Base-by-base conservation (phyloP, 345 rosid species). In the Xanthoceras sorbifolium region DNA sequence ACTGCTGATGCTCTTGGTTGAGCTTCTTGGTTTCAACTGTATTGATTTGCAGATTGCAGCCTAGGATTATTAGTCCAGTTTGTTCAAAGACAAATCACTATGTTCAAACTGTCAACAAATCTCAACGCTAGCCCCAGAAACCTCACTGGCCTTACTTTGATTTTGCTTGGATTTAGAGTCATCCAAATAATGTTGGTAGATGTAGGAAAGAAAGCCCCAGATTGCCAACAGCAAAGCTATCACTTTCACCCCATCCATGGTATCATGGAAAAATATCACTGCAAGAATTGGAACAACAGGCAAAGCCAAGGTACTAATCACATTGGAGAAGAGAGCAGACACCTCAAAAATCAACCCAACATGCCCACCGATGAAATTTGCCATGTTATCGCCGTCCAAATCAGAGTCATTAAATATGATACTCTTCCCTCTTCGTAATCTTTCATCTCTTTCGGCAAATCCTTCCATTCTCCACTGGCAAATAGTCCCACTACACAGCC, bases 191-290 rank as follows among this genome's bases (percentile, higher is more conserved):
- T 87, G 86, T 75, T 86, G 93, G 73, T 86, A 86, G 10, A 78
- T 42, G 74, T 88, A 90, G 14, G 91, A 86, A 54, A 81, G 29
- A 28, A 88, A 88, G 4, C 91, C 90, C 91, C 90, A 88, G 11
- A 86, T 22, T 2, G 91, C 88, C 79, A 87, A 29, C 59, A 88
- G 5, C 90, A 87, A 40, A 1, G 90, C 88, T 12, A 90, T 79
- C 25, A 62, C 88, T 85, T 88, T 86, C n/a, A 84, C 76, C 3
- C 90, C 93, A 25, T 86, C 78, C 89, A 90, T 85, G 77, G 83
- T 83, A 18, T 90, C 93, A 67, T 77, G 82, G 72, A 90, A 88
- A 61, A 88, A 77, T 12, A 88, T n/a, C 48, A 88, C 86, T 12
- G 88, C 89, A 11, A 88, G 86, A 29, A 88, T 40, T 2, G 91